These are phyloP conservation scores for Lithohypha guttulata DNA, from an alignment of 2,329 filamentous ascomycete genomes.

Conservation along the genomic window DNA sequence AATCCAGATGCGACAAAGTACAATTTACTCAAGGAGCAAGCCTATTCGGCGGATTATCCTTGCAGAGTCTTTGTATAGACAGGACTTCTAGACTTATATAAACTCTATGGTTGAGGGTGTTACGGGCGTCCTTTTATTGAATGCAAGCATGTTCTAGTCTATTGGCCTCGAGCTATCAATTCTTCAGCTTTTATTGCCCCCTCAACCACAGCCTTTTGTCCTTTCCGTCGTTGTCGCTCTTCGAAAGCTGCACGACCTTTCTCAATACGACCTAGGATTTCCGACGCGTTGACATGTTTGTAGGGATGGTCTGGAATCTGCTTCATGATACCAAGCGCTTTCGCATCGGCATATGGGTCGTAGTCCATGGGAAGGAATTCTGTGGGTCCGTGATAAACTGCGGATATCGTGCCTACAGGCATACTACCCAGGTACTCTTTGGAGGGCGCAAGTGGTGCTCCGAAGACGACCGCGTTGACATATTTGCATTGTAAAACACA, in stretches of 20 bases:
- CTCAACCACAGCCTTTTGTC: conserved; percentile 72
- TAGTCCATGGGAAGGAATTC: conserved; percentile 70
- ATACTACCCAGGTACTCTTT: conserved; percentile 63
- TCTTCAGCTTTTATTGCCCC: conserved; percentile 48
- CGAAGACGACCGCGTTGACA: conserved; percentile 77
- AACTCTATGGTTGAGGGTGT: too few relatives aligned
- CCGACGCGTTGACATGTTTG: conserved; percentile 76
- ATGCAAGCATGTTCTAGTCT: conserved; percentile 29
- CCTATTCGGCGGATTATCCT: conserved; percentile 52
- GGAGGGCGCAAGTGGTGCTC: conserved; percentile 79
- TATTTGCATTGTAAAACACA: conserved; percentile 97
- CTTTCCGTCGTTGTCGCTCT: conserved; percentile 80
- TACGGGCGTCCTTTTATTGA: too few relatives aligned
- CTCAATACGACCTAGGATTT: conserved; percentile 86
- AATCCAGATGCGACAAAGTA: conserved; percentile 53
- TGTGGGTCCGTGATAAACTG: conserved; percentile 93
- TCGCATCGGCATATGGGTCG: conserved; percentile 71
- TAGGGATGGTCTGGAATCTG: conserved; percentile 70
- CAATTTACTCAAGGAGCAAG: conserved; percentile 56
- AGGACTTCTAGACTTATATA: not conserved
- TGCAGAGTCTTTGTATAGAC: conserved; percentile 35
- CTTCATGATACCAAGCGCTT: conserved; percentile 71
- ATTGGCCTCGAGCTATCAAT: conserved; percentile 39
- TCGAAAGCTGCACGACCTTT: conserved; percentile 80
- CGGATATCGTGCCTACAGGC: conserved; percentile 62